Evolutionary conservation across 1,284 basidiomycete genomes (phyloP).

Genomic region (Ustanciosporium gigantosporum): DNA sequence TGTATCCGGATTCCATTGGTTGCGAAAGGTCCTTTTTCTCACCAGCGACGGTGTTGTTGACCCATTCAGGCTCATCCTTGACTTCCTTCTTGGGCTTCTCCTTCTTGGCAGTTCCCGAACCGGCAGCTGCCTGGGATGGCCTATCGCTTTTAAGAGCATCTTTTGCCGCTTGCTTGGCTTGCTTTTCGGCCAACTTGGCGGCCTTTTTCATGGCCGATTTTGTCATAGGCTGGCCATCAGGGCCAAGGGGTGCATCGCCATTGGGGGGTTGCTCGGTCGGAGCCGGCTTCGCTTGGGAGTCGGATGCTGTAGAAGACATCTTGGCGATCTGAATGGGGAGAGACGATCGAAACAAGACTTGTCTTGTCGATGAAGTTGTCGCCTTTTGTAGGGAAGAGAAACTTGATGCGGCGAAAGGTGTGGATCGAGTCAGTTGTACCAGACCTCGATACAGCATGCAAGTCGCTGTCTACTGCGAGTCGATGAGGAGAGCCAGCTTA

Average conservation of each 20-base stretch:
- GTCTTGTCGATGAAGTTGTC: too few species aligned
- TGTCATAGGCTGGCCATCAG: conserved; percentile 43
- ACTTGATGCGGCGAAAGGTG: too few species aligned
- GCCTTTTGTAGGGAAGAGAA: too few species aligned
- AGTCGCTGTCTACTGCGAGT: too few species aligned
- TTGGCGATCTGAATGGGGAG: too few species aligned
- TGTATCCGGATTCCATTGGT: conserved; percentile 87
- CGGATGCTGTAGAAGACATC: not conserved
- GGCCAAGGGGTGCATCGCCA: conserved; percentile 27
- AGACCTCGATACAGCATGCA: too few species aligned
- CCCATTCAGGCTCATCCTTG: conserved; percentile 55
- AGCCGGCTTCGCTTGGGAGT: not conserved
- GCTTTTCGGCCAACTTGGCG: conserved; percentile 54
- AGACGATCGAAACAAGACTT: too few species aligned
- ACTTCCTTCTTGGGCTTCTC: conserved; percentile 58
- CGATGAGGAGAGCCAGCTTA: too few species aligned
- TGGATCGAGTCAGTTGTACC: too few species aligned
- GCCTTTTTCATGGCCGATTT: conserved; percentile 55
- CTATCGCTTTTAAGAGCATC: conserved; percentile 55
- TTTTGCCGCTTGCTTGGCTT: conserved; percentile 52
- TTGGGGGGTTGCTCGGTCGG: conserved; percentile 1
- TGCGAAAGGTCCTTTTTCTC: conserved; percentile 70
- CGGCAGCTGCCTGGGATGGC: conserved; percentile 17
- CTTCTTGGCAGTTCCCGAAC: conserved; percentile 48
- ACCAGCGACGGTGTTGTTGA: conserved; percentile 53